These are phyloP conservation scores for Antitrichia curtipendula DNA, from an alignment of 225 moss, liverwort and hornwort species.

Conservation along the genomic window DNA sequence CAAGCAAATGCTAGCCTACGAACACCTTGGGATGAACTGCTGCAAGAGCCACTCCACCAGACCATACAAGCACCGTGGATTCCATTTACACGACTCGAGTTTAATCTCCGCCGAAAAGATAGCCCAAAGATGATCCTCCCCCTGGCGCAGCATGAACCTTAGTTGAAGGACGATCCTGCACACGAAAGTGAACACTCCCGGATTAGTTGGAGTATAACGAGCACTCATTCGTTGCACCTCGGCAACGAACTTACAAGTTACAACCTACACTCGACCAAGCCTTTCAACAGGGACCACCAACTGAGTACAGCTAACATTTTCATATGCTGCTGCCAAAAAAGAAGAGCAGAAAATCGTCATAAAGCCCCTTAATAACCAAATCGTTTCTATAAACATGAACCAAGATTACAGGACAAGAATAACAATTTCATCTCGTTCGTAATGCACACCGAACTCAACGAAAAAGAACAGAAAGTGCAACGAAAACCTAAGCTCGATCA, in stretches of 20 bases:
- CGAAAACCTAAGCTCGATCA: not conserved
- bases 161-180: constrained; percentile 43
- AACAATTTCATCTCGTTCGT: not conserved
- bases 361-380: not conserved
- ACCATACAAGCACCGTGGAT: not conserved
- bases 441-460: not conserved
- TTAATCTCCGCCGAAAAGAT: constrained; percentile 36
- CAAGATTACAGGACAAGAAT: no score
- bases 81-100: not conserved
- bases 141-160: constrained; percentile 43
- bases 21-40: not conserved
- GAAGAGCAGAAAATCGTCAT: not conserved
- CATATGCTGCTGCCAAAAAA: not conserved
- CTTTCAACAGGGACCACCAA: not conserved
- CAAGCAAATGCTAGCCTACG: not conserved
- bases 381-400: not conserved
- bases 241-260: not conserved
- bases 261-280: not conserved
- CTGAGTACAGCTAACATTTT: not conserved
- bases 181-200: not conserved
- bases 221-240: not conserved
- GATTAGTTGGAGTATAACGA: not conserved
- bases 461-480: not conserved
- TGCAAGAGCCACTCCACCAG: not conserved
- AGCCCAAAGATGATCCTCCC: constrained; percentile 41